Evolutionary conservation across 2,329 filamentous ascomycete genomes (phyloP).

Genomic region (Fusarium coffeatum): DNA sequence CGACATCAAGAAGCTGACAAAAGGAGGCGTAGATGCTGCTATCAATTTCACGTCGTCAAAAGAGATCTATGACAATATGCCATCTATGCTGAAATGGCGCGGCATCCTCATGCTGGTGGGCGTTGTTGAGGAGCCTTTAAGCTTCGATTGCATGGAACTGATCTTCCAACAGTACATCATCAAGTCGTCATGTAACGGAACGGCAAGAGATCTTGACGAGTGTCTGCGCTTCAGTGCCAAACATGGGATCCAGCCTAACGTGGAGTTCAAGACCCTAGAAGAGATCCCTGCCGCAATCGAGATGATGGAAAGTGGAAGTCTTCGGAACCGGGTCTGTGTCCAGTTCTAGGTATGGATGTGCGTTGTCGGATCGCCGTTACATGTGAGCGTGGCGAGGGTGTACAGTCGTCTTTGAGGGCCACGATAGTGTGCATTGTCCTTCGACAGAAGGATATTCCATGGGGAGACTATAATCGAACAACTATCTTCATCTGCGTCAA

Average conservation of each 20-base stretch:
- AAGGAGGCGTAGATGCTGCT: neutral
- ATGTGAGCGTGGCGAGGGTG: no score
- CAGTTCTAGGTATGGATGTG: no score
- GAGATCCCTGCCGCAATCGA: neutral
- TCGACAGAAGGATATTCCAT: no score
- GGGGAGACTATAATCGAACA: no score
- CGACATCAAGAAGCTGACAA: neutral
- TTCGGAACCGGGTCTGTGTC: neutral
- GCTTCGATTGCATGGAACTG: no score
- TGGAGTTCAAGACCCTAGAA: neutral
- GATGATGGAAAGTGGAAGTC: neutral
- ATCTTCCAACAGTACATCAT: neutral
- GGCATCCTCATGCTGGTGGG: slow-evolving; percentile 5
- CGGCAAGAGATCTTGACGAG: neutral
- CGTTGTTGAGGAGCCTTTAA: neutral
- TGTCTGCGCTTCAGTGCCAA: slow-evolving; percentile 8
- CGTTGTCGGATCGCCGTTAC: no score
- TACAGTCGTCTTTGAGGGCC: no score
- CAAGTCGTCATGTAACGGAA: neutral
- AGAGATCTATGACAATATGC: neutral
- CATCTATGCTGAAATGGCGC: neutral
- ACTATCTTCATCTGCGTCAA: no score
- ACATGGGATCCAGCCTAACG: neutral
- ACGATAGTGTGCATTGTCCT: no score
- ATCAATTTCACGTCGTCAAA: neutral